Conservation (phyloP, 306 rosid genomes). For the Castanea mollissima region DNA sequence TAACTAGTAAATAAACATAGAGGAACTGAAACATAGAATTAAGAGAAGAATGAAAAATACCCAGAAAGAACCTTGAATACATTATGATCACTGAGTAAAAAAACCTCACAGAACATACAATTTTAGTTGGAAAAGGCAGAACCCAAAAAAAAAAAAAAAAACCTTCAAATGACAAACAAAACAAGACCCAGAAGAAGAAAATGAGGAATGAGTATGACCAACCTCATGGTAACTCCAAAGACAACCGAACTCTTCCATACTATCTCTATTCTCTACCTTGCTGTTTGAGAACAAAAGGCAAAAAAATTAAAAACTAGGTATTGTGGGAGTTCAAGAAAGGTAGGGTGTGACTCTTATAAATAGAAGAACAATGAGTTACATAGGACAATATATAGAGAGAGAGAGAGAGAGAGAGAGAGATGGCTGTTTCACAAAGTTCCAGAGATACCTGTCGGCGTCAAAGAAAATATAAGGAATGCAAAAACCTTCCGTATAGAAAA, state of each 20-base stretch:
- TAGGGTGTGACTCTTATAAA: constrained; percentile 31
- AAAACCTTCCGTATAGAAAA: constrained; percentile 31
- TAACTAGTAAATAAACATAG: neutral
- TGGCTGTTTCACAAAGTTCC: constrained; percentile 27
- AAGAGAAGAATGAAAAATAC: constrained; percentile 24
- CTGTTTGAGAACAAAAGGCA: neutral
- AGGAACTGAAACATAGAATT: constrained; percentile 3
- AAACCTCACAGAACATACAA: constrained; percentile 4
- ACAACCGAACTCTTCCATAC: constrained; percentile 58
- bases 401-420: constrained; percentile 21
- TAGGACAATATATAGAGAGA: constrained; percentile 20
- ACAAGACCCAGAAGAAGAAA: constrained; percentile 6
- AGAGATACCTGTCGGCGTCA: constrained; percentile 30
- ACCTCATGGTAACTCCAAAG: constrained; percentile 60
- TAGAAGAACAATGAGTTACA: constrained; percentile 30
- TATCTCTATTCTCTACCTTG: neutral
- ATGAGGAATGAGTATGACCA: constrained; percentile 26
- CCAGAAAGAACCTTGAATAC: neutral
- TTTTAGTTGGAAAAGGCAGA: neutral
- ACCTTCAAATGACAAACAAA: constrained; percentile 10
- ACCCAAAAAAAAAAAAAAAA: no score
- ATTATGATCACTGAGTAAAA: constrained; percentile 5
- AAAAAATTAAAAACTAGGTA: neutral
- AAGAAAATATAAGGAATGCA: constrained; percentile 31
- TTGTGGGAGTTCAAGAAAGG: constrained; percentile 25